Evolutionary conservation across 78 protist genomes (phyloP).

Genomic region (Protostelium mycophagum): DNA sequence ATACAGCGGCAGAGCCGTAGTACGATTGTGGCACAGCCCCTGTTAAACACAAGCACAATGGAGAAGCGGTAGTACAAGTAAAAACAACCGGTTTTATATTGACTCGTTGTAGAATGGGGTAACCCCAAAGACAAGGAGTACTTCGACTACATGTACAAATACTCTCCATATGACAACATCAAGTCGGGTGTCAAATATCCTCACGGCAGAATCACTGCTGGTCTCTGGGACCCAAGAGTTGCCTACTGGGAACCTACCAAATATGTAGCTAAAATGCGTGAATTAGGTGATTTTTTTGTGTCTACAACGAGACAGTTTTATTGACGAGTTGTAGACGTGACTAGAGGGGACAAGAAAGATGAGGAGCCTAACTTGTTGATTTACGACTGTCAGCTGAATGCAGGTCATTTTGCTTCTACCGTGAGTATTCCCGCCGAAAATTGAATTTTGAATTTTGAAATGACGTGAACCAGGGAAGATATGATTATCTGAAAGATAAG

Average conservation of each 20-base stretch:
- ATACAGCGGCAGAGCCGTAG: too few relatives aligned
- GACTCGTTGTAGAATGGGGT: slow-evolving; percentile 74
- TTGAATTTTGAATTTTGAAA: background rate
- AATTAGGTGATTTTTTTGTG: background rate
- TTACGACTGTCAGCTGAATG: slow-evolving; percentile 14
- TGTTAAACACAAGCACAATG: too few relatives aligned
- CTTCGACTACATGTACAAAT: slow-evolving; percentile 50
- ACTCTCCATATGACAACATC: slow-evolving; percentile 47
- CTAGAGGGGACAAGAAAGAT: slow-evolving; percentile 10
- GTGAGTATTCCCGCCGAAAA: slow-evolving; percentile 6
- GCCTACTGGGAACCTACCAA: slow-evolving; percentile 59
- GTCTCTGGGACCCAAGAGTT: slow-evolving; percentile 64
- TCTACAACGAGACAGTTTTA: background rate
- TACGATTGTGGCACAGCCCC: too few relatives aligned
- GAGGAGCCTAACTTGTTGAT: slow-evolving; percentile 1
- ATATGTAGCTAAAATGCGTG: slow-evolving; percentile 44
- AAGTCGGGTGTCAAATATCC: slow-evolving; percentile 23
- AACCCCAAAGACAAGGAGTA: slow-evolving; percentile 38
- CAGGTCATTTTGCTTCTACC: slow-evolving; percentile 38
- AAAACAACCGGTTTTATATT: background rate
- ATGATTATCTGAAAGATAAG: slow-evolving; percentile 4
- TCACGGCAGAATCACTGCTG: slow-evolving; percentile 32
- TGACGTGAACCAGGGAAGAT: background rate
- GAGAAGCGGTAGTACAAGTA: background rate
- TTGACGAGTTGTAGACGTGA: background rate